Evolutionary conservation across 495 filamentous ascomycete genomes (phyloP).

Genomic region (Penicillium soppii): DNA sequence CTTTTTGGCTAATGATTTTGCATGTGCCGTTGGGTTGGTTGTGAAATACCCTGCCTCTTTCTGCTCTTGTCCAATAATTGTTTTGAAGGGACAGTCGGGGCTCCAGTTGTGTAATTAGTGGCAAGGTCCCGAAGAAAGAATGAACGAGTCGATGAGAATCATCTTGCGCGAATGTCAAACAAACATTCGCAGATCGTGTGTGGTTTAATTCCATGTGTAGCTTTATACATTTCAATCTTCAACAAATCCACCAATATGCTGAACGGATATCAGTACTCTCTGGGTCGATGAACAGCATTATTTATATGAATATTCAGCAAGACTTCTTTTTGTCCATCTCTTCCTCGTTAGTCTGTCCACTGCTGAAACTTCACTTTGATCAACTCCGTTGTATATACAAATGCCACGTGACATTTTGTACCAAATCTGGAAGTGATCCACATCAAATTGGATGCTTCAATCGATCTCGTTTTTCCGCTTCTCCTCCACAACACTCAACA

Average conservation of each 20-base stretch:
- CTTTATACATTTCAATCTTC: too few species aligned
- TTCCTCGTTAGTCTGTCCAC: too few species aligned
- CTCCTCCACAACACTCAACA: conserved; percentile 5
- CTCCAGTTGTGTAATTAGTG: conserved; percentile 29
- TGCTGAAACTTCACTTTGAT: too few species aligned
- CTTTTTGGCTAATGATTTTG: conserved; percentile 8
- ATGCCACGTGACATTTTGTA: background rate
- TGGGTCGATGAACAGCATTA: too few species aligned
- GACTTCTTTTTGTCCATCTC: too few species aligned
- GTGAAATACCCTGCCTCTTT: conserved; percentile 18
- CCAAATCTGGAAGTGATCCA: background rate
- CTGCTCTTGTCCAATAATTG: conserved; percentile 13
- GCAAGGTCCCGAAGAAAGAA: conserved; percentile 15
- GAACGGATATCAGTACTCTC: too few species aligned
- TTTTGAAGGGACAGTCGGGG: conserved; percentile 6
- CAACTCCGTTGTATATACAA: background rate
- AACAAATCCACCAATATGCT: too few species aligned
- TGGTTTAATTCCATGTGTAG: too few species aligned
- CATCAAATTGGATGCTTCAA: conserved; percentile 9
- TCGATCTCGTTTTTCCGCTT: background rate
- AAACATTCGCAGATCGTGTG: too few species aligned
- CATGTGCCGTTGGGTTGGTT: conserved; percentile 14
- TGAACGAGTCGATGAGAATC: conserved; percentile 24
- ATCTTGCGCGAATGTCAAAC: background rate
- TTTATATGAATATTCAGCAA: too few species aligned